Conservation (phyloP, 164 flowering plant species). For the Santalum album region DNA sequence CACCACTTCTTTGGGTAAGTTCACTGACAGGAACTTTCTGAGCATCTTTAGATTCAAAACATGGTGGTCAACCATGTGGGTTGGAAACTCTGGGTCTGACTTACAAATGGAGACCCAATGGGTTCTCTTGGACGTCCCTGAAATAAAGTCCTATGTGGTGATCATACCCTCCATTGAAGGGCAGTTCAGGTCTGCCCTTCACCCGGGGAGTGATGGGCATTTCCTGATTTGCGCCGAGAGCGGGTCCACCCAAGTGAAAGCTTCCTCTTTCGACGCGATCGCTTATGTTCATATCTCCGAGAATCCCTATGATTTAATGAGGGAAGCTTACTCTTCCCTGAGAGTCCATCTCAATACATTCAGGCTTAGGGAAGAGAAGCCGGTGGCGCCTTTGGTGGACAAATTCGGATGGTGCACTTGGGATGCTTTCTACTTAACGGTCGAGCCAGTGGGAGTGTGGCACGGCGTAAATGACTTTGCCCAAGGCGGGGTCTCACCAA, state of each 20-base stretch:
- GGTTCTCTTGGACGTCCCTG: constrained; percentile 67
- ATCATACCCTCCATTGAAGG: constrained; percentile 57
- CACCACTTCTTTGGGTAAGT: constrained; percentile 55
- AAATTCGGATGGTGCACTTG: constrained; percentile 93
- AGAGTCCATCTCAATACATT: constrained; percentile 72
- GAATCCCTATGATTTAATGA: constrained; percentile 65
- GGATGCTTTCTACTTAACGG: constrained; percentile 80
- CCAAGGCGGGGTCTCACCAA: constrained; percentile 48
- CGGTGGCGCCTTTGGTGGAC: constrained; percentile 40
- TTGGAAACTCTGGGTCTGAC: constrained; percentile 65
- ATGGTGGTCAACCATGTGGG: constrained; percentile 47
- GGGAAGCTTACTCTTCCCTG: constrained; percentile 55
- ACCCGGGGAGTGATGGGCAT: constrained; percentile 60
- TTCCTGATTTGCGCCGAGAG: constrained; percentile 61
- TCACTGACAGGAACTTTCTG: constrained; percentile 42
- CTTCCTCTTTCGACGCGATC: constrained; percentile 41
- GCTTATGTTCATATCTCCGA: constrained; percentile 71
- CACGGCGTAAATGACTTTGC: constrained; percentile 61
- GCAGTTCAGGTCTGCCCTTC: constrained; percentile 55
- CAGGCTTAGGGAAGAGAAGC: constrained; percentile 65
- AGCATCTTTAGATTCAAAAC: constrained; percentile 18
- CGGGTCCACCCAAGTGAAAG: constrained; percentile 42
- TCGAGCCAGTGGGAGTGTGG: constrained; percentile 65
- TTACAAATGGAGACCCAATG: constrained; percentile 79
- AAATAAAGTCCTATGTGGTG: constrained; percentile 46